Conservation (phyloP, 2,329 filamentous ascomycete genomes). For the Hymenoscyphus linearis region DNA sequence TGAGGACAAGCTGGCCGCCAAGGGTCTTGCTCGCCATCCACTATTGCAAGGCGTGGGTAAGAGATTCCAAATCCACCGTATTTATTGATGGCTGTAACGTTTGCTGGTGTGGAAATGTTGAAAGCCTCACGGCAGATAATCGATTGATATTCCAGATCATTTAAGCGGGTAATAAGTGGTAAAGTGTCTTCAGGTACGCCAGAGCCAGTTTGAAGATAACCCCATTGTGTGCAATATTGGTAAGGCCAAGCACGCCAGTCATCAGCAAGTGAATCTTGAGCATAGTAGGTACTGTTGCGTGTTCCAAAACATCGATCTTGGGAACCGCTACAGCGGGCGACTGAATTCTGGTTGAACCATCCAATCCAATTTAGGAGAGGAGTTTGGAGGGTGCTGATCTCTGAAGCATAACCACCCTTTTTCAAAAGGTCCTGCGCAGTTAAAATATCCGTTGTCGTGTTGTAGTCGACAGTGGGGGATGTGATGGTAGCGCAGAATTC, state of each 20-base stretch:
- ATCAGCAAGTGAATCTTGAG: constrained; percentile 38
- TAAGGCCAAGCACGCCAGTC: constrained; percentile 52
- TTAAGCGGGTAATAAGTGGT: constrained; percentile 66
- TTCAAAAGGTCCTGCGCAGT: constrained; percentile 46
- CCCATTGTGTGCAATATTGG: constrained; percentile 55
- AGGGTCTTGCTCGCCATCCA: constrained; percentile 75
- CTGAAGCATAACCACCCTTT: constrained; percentile 42
- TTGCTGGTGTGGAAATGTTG: constrained; percentile 59
- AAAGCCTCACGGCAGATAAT: constrained; percentile 62
- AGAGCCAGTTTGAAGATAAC: constrained; percentile 70
- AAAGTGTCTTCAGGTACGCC: constrained; percentile 58
- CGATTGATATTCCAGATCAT: constrained; percentile 58
- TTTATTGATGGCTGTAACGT: constrained; percentile 66
- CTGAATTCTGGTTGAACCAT: constrained; percentile 43
- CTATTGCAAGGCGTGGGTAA: constrained; percentile 69
- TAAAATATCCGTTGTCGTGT: constrained; percentile 62
- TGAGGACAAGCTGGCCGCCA: constrained; percentile 74
- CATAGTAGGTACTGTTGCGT: constrained; percentile 43
- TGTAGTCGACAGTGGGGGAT: constrained; percentile 42
- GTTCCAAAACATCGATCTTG: constrained; percentile 48
- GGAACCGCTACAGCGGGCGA: constrained; percentile 34
- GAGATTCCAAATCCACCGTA: constrained; percentile 66
- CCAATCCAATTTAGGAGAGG: constrained; percentile 52
- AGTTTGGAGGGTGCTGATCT: constrained; percentile 39
- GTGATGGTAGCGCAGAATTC: constrained; percentile 54